Percentiles rank a stretch among this genome's conserved stretches.
Evolutionary conservation across 768 basidiomycete species (phyloP).

Genomic region (Polyporus arcularius): DNA sequence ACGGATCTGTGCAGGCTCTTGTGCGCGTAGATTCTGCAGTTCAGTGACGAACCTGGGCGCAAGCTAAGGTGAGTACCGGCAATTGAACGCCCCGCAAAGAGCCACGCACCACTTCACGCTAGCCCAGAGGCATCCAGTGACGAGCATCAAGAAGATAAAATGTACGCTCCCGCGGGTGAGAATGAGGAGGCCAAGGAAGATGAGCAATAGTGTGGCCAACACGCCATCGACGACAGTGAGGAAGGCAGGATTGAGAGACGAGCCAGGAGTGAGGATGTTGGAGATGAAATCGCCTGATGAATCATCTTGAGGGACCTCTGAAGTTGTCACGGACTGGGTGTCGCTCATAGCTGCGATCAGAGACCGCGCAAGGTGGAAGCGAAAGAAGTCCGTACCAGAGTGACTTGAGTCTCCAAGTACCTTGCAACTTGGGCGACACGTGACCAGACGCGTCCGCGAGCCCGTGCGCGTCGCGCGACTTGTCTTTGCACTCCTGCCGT

Average conservation of each 20-base stretch:
- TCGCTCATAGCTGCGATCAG: too few species aligned
- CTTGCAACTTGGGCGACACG: background rate
- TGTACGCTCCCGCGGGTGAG: slow-evolving; percentile 68
- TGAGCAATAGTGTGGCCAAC: slow-evolving; percentile 56
- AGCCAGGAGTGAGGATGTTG: slow-evolving; percentile 70
- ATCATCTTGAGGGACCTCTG: background rate
- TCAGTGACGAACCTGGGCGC: slow-evolving; percentile 38
- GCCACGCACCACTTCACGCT: slow-evolving; percentile 74
- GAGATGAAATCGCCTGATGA: slow-evolving; percentile 41
- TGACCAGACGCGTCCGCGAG: slow-evolving; percentile 12
- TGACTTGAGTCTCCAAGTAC: too few species aligned
- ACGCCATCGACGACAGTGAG: slow-evolving; percentile 62
- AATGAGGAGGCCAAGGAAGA: slow-evolving; percentile 59
- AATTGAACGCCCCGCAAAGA: background rate
- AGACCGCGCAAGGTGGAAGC: too few species aligned
- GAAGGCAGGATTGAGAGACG: slow-evolving; percentile 72
- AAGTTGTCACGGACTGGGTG: too few species aligned
- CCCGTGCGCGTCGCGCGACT: background rate
- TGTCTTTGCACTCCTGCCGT: background rate
- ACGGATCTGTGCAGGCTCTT: background rate
- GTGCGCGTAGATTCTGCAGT: slow-evolving; percentile 19
- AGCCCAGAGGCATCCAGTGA: slow-evolving; percentile 72
- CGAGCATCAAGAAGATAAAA: slow-evolving; percentile 62
- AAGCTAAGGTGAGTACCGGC: slow-evolving; percentile 40
- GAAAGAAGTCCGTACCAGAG: too few species aligned